Evolutionary conservation across 2,329 filamentous ascomycete species (phyloP), one percentile per base, ranked within the genome.

Genomic region (Botrytis porri): DNA sequence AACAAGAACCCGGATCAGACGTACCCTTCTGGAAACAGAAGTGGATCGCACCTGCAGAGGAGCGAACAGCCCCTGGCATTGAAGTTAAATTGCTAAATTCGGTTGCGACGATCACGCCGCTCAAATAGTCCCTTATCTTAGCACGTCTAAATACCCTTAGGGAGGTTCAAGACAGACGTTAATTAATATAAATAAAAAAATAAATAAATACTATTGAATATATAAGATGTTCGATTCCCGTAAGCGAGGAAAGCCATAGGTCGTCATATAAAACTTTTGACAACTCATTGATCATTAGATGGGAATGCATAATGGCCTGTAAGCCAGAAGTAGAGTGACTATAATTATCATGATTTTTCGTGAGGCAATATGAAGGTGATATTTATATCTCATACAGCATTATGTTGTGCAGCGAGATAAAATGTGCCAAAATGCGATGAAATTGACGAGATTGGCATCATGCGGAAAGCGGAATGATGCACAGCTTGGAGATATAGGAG

Each of bases 171-270:
- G n/a, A n/a, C n/a, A n/a, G n/a, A n/a, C n/a, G n/a, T n/a, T n/a
- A n/a, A n/a, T n/a, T n/a, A n/a, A n/a, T n/a, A n/a, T n/a, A n/a
- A n/a, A n/a, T n/a, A n/a, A n/a, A n/a, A n/a, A n/a, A n/a, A n/a
- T n/a, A n/a, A n/a, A n/a, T n/a, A n/a, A n/a, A n/a, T n/a, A 4
- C 4, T 22, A 0, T 48, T 10, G 20, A 0, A 48, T 48, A 48
- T 22, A 22, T 10, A 22, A 10, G 2, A 20, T 45, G 8, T 22
- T 10, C 29, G 3, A 61, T 3, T 39, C 16, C 22, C 20, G 18
- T 25, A 32, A 7, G 22, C 29, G 35, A 35, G 6, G 29, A 8
- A 48, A 65, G 0, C 43, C 7, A 45, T 22, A n/a, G 32, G 25
- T n/a, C 7, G 10, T 48, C 14, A 37, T 65, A 16, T n/a, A n/a